A percentile compares a stretch with the other conserved stretches of the same genome.
Evolutionary conservation across 805 yeast genomes (phyloP).

Genomic region (Yarrowia osloensis): DNA sequence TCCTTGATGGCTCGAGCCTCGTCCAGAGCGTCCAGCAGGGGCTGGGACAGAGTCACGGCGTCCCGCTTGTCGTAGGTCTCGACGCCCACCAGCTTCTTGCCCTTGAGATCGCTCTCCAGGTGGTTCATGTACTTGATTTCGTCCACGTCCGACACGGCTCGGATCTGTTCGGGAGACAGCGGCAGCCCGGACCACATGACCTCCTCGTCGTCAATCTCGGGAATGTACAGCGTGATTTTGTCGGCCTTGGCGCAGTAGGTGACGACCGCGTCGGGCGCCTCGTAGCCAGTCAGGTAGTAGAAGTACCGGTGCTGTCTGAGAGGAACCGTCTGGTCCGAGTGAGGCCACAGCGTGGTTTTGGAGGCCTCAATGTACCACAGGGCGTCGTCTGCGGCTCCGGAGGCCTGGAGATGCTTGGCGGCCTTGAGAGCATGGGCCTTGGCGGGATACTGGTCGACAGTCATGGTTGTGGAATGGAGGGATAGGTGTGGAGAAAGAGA

Average conservation of each 20-base stretch:
- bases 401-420: conserved; percentile 41
- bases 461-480: conserved; percentile 13
- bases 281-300: conserved; percentile 78
- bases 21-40: conserved; percentile 65
- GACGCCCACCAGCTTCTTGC: conserved; percentile 35
- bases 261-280: conserved; percentile 71
- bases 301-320: conserved; percentile 91
- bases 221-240: conserved; percentile 70
- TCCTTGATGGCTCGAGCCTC: conserved; percentile 87
- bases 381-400: conserved; percentile 38
- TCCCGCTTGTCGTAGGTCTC: conserved; percentile 35
- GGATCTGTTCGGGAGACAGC: conserved; percentile 63
- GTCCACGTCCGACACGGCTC: conserved; percentile 72
- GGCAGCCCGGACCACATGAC: conserved; percentile 98
- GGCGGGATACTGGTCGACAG: conserved; percentile 69
- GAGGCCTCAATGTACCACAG: conserved; percentile 42
- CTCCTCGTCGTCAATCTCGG: conserved; percentile 82
- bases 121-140: conserved; percentile 66
- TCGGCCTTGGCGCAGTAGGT: conserved; percentile 57
- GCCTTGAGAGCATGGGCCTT: conserved; percentile 61
- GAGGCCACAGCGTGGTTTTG: conserved; percentile 55
- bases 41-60: conserved; percentile 34
- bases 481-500: neutral
- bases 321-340: conserved; percentile 76
- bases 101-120: conserved; percentile 43